These are phyloP conservation scores for Grammothele lineata DNA, from an alignment of 768 basidiomycete species.

Conservation along the genomic window DNA sequence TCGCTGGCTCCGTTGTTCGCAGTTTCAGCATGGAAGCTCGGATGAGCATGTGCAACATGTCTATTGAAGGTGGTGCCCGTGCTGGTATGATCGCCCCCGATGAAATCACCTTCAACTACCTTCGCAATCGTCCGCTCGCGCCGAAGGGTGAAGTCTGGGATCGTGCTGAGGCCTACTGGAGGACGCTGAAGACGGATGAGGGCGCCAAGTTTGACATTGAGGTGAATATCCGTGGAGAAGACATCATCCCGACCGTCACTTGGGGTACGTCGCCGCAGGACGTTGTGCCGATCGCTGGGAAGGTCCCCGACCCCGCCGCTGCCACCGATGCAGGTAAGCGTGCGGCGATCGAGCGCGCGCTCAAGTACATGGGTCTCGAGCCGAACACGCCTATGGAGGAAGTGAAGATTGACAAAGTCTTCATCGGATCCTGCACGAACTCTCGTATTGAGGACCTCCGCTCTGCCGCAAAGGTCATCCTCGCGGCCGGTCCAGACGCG, in stretches of 20 bases:
- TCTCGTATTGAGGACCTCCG: slow-evolving; percentile 63
- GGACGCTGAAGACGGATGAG: slow-evolving; percentile 48
- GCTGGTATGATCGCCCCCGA: slow-evolving; percentile 67
- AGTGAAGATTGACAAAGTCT: slow-evolving; percentile 60
- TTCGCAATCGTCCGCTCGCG: slow-evolving; percentile 53
- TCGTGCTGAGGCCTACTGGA: slow-evolving; percentile 55
- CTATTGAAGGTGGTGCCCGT: slow-evolving; percentile 61
- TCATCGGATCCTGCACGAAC: slow-evolving; percentile 68
- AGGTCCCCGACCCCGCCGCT: slow-evolving; percentile 48
- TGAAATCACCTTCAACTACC: slow-evolving; percentile 57
- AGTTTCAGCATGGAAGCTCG: slow-evolving; percentile 59
- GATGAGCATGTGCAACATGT: slow-evolving; percentile 64
- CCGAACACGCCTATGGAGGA: slow-evolving; percentile 52
- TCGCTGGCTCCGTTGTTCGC: slow-evolving; percentile 52
- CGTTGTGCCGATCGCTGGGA: slow-evolving; percentile 53
- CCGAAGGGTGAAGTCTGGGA: slow-evolving; percentile 61
- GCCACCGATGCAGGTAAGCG: slow-evolving; percentile 42
- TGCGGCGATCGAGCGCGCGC: slow-evolving; percentile 44
- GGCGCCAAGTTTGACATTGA: slow-evolving; percentile 57
- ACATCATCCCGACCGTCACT: slow-evolving; percentile 60
- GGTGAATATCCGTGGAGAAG: slow-evolving; percentile 53
- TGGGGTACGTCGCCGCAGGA: slow-evolving; percentile 69
- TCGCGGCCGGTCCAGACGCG: slow-evolving; percentile 45
- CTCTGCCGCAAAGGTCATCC: slow-evolving; percentile 52
- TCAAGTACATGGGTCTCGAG: slow-evolving; percentile 59